Evolutionary conservation across 768 basidiomycete genomes (phyloP).

Genomic region (Lactifluus pinguis): DNA sequence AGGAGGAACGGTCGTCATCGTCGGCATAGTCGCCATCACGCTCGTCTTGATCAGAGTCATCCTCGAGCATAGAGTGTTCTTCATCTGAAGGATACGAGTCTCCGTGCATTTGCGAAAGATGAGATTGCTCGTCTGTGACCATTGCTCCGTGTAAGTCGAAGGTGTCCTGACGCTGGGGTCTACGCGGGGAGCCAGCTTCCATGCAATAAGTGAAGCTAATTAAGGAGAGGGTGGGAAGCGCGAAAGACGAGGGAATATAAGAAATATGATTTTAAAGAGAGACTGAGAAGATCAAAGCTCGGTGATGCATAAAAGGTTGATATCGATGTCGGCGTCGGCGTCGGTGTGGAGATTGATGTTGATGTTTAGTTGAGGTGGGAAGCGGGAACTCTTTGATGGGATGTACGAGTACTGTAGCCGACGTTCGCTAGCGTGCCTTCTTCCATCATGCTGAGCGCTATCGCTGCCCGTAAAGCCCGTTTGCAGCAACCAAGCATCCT

Average conservation of each 20-base stretch:
- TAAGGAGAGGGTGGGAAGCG: background rate
- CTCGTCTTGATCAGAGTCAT: constrained; percentile 71
- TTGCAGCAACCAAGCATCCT: constrained; percentile 10
- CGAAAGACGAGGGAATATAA: background rate
- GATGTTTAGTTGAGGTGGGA: background rate
- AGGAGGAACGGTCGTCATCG: constrained; percentile 71
- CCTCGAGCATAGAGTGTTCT: constrained; percentile 75
- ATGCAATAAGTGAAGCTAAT: background rate
- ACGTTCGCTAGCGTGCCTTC: background rate
- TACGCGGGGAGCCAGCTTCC: constrained; percentile 5
- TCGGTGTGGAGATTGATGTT: background rate
- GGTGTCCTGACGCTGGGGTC: constrained; percentile 42
- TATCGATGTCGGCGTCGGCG: background rate
- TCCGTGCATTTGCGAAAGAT: constrained; percentile 42
- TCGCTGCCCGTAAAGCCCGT: constrained; percentile 64
- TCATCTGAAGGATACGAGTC: constrained; percentile 54
- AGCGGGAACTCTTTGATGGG: background rate
- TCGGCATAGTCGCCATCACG: constrained; percentile 60
- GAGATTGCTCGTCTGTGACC: constrained; percentile 39
- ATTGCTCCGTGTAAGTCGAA: constrained; percentile 67
- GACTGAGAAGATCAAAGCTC: background rate
- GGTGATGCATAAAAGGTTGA: background rate
- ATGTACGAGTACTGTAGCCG: background rate
- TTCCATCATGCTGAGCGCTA: constrained; percentile 52
- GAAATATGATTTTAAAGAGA: background rate